Conservation (phyloP, 129 eudicot species). For the Flaveria robusta region DNA sequence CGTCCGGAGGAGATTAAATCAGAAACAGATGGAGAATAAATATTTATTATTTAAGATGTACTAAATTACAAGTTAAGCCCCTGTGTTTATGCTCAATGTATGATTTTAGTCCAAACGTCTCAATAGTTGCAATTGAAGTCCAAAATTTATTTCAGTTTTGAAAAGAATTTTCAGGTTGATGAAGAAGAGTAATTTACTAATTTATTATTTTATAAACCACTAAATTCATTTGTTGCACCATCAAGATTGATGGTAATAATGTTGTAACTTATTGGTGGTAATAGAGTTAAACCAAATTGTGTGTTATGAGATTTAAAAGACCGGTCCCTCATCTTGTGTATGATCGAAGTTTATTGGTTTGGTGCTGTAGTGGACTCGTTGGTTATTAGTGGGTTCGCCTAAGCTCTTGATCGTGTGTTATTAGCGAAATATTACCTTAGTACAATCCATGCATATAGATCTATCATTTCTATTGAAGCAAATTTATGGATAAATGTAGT, state of each 20-base stretch:
- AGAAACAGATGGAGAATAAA: neutral
- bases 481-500: neutral
- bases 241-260: neutral
- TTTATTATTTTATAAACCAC: neutral
- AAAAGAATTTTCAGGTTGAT: no score
- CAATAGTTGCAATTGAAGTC: neutral
- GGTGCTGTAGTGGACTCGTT: no score
- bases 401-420: no score
- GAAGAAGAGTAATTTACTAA: no score
- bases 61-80: neutral
- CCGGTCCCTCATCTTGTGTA: no score
- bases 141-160: no score
- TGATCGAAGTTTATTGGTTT: no score
- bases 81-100: neutral
- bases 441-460: neutral
- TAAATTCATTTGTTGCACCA: neutral
- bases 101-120: neutral
- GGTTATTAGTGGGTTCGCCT: no score
- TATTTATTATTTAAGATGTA: neutral
- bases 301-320: no score
- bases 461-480: no score
- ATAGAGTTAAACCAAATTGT: no score
- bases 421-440: neutral
- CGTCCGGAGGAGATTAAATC: neutral
- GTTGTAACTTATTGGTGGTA: neutral